Percentiles rank a stretch among this genome's conserved stretches.
Conservation (phyloP, 225 moss, liverwort and hornwort species). For the Lunularia cruciata region DNA sequence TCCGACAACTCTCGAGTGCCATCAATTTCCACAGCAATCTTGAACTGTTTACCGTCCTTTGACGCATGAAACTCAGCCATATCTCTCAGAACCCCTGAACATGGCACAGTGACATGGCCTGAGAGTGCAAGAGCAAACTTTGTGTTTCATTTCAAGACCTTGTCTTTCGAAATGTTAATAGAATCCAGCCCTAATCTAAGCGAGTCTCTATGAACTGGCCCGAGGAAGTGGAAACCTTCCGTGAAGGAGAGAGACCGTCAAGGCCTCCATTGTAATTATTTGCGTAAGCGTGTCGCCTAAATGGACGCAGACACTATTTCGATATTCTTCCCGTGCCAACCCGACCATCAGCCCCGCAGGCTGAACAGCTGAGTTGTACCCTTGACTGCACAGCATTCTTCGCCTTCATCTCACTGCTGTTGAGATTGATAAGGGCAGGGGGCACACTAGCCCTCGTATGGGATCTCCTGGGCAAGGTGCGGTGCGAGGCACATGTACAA, state of each 20-base stretch:
- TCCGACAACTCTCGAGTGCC: slow-evolving; percentile 10
- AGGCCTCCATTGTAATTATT: neutral
- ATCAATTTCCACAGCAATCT: slow-evolving; percentile 23
- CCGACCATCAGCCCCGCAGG: neutral
- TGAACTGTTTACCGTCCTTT: neutral
- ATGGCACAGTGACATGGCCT: neutral
- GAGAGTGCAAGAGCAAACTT: slow-evolving; percentile 3
- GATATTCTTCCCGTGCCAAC: neutral
- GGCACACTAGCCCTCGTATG: neutral
- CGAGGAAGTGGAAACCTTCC: neutral
- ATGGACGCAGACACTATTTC: neutral
- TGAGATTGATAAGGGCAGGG: neutral
- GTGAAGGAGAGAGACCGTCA: neutral
- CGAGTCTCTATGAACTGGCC: too few species aligned
- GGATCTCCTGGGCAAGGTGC: neutral
- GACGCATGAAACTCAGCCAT: neutral
- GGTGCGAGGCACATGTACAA: neutral
- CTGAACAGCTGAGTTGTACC: neutral
- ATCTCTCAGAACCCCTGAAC: neutral
- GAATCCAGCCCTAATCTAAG: neutral
- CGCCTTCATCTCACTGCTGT: neutral
- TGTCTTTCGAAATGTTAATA: neutral
- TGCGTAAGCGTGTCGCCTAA: neutral
- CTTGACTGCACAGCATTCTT: neutral
- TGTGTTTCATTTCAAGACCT: slow-evolving; percentile 3